Evolutionary conservation across 2,329 filamentous ascomycete genomes (phyloP), one percentile per base, ranked within the genome.

Genomic region (Monosporascus ibericus): DNA sequence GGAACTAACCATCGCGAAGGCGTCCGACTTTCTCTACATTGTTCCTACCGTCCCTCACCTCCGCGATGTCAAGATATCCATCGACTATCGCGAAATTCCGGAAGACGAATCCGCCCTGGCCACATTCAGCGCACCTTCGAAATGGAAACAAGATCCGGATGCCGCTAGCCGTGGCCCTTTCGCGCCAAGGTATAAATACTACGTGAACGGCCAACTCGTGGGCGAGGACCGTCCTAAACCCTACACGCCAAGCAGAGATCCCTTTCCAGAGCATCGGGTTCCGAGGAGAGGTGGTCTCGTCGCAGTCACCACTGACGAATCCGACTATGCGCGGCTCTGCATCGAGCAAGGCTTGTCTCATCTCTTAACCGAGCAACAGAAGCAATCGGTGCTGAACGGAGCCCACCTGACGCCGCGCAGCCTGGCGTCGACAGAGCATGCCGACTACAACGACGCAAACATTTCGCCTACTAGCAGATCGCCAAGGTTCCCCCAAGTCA

Each of bases 61-160:
- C 20, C 76, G 74, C 49, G 72, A 77, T 53, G 60, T 85, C 49
- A 75, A 74, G 58, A 71, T 87, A 48, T 72, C 75, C 8, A 75
- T 86, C 48, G 75, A 77, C 48, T 86, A 86, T 59, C 74, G 78
- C 48, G 84, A 87, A 65, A 68, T 83, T 11, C 70, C 79, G 14
- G 79, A 82, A 59, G 68, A 70, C 37, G 77, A 81, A 58, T 67
- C 68, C 6, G 71, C 76, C 55, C 65, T 73, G 20, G 59, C 63
- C n/a, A 70, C 66, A 8, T 78, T 72, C 65, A 68, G 65, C 44
- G 63, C 69, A 6, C 68, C 71, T 3, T 69, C 72, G 51, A 85
- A 84, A 63, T 86, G 80, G 79, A 83, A 77, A 63, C 70, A 73
- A 50, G 82, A 86, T 58, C 79, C 81, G 2, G 78, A 78, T 52